A percentile compares a stretch with the other conserved stretches of the same genome.
These are phyloP conservation scores for Pestalotiopsis fici DNA, from an alignment of 2,329 filamentous ascomycete species.

Conservation along the genomic window DNA sequence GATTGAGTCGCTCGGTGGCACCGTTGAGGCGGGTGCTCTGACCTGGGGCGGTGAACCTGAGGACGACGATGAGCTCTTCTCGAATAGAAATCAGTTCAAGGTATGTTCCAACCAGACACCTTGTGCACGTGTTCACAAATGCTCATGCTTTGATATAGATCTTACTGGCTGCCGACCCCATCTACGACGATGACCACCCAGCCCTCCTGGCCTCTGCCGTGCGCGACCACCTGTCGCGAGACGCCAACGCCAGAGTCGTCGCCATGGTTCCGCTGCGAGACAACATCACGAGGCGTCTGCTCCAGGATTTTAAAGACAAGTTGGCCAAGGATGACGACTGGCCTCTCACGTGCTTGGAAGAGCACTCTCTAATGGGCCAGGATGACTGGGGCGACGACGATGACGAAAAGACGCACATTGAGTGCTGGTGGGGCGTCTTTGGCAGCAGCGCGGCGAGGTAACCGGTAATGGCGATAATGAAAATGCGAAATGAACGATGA, in stretches of 20 bases:
- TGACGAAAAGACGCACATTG: constrained; percentile 51
- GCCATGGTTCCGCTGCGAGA: constrained; percentile 82
- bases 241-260: constrained; percentile 63
- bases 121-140: constrained; percentile 9
- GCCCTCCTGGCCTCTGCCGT: constrained; percentile 72
- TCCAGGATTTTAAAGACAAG: constrained; percentile 59
- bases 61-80: constrained; percentile 46
- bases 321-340: constrained; percentile 53
- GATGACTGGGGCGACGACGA: constrained; percentile 72
- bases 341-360: constrained; percentile 53
- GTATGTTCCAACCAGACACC: constrained; percentile 30
- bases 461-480: not conserved
- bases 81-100: constrained; percentile 51
- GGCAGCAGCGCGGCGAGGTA: constrained; percentile 15
- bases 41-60: constrained; percentile 67
- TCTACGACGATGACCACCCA: constrained; percentile 87
- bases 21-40: constrained; percentile 63
- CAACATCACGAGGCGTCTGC: constrained; percentile 62
- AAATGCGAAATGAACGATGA: not conserved
- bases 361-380: constrained; percentile 64
- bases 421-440: constrained; percentile 72
- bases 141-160: constrained; percentile 36
- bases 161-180: constrained; percentile 80
- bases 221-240: constrained; percentile 62
- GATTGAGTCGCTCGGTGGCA: constrained; percentile 56